Evolutionary conservation across 257 asterid species (phyloP), one percentile per base, ranked within the genome.

Genomic region (Fraxinus excelsior): DNA sequence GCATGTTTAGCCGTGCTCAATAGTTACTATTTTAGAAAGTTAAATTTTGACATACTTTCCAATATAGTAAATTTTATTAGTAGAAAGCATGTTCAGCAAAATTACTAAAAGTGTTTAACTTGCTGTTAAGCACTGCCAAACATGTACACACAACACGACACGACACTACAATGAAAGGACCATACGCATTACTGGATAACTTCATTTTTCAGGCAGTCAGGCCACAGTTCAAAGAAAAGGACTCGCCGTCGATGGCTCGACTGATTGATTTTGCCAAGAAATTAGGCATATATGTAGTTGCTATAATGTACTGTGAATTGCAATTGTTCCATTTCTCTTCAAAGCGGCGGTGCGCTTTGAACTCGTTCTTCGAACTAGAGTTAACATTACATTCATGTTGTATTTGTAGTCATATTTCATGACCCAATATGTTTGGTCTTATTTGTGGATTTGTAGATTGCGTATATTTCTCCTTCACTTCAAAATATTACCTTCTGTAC

Each of bases 211-310:
- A 91, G 98, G 88, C 94, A 86, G 74, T 82, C 85, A 10, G 91
- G 82, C 74, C 78, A 89, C 87, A 88, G 91, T 80, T 87, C 92
- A 23, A 90, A 82, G 93, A 93, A 90, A 78, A 80, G 92, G 87
- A 82, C 85, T n/a, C 81, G 87, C 73, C 83, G 72, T 35, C 84
- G 81, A 46, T 85, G 86, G 2, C 85, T 80, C 9, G 84, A 84
- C 70, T 79, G 82, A 85, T 46, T 58, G 71, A 72, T 26, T 10
- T 16, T 2, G 51, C 49, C 72, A 25, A 42, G 53, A 44, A 78
- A 65, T n/a, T 29, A 26, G 80, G 75, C 68, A 8, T 37, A 65
- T 34, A 23, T 1, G 73, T 72, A 34, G 74, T 44, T 72, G 64
- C 71, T 64, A 71, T 56, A 23, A 72, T 72, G 74, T 81, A 67